A percentile compares a stretch with the other conserved stretches of the same genome.
Evolutionary conservation across 2,329 filamentous ascomycete species (phyloP).

Genomic region (Talaromyces sp.): DNA sequence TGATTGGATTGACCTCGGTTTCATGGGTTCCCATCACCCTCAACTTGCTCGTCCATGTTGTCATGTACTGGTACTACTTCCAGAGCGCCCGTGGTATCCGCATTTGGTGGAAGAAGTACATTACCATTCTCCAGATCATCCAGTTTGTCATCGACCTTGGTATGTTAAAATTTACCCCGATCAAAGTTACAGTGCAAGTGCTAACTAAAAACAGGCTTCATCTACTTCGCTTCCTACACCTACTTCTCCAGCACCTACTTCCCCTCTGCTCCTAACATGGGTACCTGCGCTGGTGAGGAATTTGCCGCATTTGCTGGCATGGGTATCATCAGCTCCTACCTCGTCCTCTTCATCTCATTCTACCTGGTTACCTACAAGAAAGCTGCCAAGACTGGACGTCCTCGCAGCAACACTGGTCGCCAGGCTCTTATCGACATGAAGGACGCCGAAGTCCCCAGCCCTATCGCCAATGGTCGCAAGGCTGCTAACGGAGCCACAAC

Average conservation of each 20-base stretch:
- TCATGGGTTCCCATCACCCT: slow-evolving; percentile 93
- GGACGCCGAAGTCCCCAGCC: slow-evolving; percentile 58
- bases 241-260: slow-evolving; percentile 95
- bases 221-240: slow-evolving; percentile 99
- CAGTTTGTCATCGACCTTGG: slow-evolving; percentile 97
- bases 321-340: slow-evolving; percentile 87
- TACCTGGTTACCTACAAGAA: slow-evolving; percentile 94
- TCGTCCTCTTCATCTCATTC: slow-evolving; percentile 98
- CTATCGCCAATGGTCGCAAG: slow-evolving; percentile 20
- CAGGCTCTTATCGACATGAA: slow-evolving; percentile 84
- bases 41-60: slow-evolving; percentile 90
- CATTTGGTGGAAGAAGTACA: slow-evolving; percentile 99
- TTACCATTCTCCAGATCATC: slow-evolving; percentile 93
- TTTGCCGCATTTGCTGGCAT: slow-evolving; percentile 93
- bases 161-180: slow-evolving; percentile 46
- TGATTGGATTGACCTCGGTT: slow-evolving; percentile 86
- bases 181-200: neutral
- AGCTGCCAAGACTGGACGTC: slow-evolving; percentile 48
- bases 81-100: slow-evolving; percentile 91
- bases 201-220: slow-evolving; percentile 66
- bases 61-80: slow-evolving; percentile 99
- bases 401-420: slow-evolving; percentile 63
- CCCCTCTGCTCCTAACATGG: slow-evolving; percentile 75
- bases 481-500: slow-evolving; percentile 32
- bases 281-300: slow-evolving; percentile 90